Base-by-base conservation (phyloP, 2,329 filamentous ascomycete species). In the Talaromyces islandicus region DNA sequence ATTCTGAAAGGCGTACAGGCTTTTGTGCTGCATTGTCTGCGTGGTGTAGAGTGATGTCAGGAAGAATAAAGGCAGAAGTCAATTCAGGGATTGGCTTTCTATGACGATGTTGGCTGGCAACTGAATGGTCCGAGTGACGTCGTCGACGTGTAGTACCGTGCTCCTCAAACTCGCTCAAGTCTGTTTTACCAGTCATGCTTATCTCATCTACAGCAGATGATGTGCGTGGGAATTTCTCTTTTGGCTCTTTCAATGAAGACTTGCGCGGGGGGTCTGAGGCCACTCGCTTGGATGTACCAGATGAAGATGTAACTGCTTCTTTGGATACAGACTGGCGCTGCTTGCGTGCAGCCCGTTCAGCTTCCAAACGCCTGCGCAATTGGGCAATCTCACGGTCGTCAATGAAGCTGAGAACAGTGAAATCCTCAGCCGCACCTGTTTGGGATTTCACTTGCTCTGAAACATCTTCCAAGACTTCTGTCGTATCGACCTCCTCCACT, bases 21-120 rank as follows among this genome's bases (percentile, higher is more conserved):
- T 72, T 68, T 54, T 66, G 67, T 11, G 67, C 67, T 41, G 68
- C 65, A 53, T 67, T 51, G 50, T 71, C 67, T 46, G 69, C 64
- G 56, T 70, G 68, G 57, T 68, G 68, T 69, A 87, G 72, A 21
- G 84, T 86, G 65, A 87, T 85, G 64, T 88, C 85, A 11, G 84
- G 84, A 6, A 87, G 72, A 63, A 87, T 86, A 68, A 87, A 86
- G 6, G 83, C 85, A 3, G 84, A 87, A 6, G 85, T 87, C 81
- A 85, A 81, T 60, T 85, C 83, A 27, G 78, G 76, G 14, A 76
- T 74, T 41, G 73, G 73, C 43, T 76, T 78, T 29, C 77, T 80
- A 52, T 80, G 81, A 55, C 81, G 80, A 10, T 78, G 78, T 57
- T 78, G 78, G 32, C 79, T 80, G 6, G 80, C 69, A 41, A 79